Evolutionary conservation across 306 rosid genomes (phyloP).

Genomic region (Quillaja saponaria): DNA sequence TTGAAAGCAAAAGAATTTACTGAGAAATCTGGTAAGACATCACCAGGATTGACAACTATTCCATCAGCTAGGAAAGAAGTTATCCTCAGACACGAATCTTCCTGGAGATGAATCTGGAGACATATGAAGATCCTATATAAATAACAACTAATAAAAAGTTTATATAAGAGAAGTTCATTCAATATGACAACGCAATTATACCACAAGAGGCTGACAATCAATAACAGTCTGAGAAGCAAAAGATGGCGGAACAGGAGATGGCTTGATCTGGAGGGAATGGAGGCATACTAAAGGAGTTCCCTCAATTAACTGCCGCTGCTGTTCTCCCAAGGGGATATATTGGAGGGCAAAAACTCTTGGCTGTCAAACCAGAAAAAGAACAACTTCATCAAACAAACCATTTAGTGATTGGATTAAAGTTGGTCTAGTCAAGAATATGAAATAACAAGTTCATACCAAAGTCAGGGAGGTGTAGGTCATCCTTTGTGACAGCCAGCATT

Average conservation of each 20-base stretch:
- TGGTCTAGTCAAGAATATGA: slow-evolving; percentile 9
- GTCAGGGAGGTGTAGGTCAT: slow-evolving; percentile 57
- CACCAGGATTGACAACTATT: slow-evolving; percentile 72
- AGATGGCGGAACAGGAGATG: slow-evolving; percentile 85
- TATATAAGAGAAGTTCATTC: slow-evolving; percentile 11
- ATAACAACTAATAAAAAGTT: slow-evolving; percentile 10
- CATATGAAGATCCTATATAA: slow-evolving; percentile 20
- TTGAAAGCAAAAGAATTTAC: slow-evolving; percentile 65
- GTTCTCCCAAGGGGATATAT: slow-evolving; percentile 81
- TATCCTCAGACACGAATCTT: slow-evolving; percentile 89
- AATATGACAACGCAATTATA: slow-evolving; percentile 42
- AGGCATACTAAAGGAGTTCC: slow-evolving; percentile 74
- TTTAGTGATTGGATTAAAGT: slow-evolving; percentile 10
- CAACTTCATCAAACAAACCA: slow-evolving; percentile 26
- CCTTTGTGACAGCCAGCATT: slow-evolving; percentile 54
- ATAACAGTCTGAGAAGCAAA: slow-evolving; percentile 88
- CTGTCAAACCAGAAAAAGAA: slow-evolving; percentile 54
- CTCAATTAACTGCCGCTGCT: slow-evolving; percentile 63
- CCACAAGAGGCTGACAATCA: slow-evolving; percentile 87
- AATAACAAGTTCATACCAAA: slow-evolving; percentile 60
- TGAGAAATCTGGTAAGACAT: slow-evolving; percentile 82
- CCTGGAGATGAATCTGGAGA: slow-evolving; percentile 84
- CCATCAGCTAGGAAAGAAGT: slow-evolving; percentile 92
- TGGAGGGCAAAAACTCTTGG: slow-evolving; percentile 78
- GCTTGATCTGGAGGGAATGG: slow-evolving; percentile 78